Evolutionary conservation across 139 green algal species (phyloP).

Genomic region (Chlorella sorokiniana): DNA sequence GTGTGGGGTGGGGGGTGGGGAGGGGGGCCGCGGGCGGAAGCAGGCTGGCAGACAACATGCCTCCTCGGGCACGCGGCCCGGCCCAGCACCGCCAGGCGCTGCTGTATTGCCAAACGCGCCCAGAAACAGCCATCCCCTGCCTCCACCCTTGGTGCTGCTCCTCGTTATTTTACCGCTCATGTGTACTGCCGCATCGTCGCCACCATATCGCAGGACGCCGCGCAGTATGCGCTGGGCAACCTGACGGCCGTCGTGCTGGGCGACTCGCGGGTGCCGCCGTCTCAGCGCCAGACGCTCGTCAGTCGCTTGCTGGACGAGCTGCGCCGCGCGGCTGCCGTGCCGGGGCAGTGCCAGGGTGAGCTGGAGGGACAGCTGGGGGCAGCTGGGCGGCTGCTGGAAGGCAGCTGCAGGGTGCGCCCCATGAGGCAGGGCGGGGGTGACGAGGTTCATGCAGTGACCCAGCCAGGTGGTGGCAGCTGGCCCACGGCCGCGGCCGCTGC

Average conservation of each 20-base stretch:
- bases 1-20: neutral
- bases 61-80: too few relatives aligned
- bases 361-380: too few relatives aligned
- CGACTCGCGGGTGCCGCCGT: neutral
- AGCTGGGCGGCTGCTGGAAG: neutral
- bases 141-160: too few relatives aligned
- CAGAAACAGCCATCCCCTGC: too few relatives aligned
- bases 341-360: constrained; percentile 39
- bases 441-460: neutral
- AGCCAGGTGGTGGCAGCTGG: neutral
- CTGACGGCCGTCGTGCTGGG: constrained; percentile 21
- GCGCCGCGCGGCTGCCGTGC: neutral
- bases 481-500: neutral
- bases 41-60: too few relatives aligned
- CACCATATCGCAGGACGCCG: constrained; percentile 29
- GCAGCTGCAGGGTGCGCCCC: too few relatives aligned
- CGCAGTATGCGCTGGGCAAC: constrained; percentile 45
- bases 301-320: constrained; percentile 22
- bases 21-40: too few relatives aligned
- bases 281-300: neutral
- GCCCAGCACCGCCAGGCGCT: too few relatives aligned
- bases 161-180: too few relatives aligned
- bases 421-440: too few relatives aligned
- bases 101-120: too few relatives aligned
- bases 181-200: neutral